phyloP scores from a whole-genome alignment of 2,329 filamentous ascomycete genomes.

The Sporothrix brunneoviolacea region DNA sequence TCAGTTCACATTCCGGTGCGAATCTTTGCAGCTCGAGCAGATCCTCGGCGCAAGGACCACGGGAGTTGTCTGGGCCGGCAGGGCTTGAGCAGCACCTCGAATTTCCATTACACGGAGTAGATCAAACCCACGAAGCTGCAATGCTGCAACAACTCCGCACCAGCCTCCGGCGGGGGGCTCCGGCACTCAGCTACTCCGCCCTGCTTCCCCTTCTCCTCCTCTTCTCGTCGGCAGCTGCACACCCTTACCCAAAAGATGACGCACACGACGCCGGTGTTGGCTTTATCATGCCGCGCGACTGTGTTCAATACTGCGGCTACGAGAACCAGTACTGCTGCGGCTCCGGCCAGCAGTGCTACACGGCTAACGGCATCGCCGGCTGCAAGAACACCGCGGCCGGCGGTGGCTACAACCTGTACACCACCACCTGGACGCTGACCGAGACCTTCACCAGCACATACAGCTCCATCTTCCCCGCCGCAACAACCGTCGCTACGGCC shows the following conservation, averaged over 20 bases:
- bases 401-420: conserved; percentile 33
- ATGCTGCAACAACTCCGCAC: conserved; percentile 6
- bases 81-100: not conserved
- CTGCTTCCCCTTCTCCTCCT: conserved; percentile 7
- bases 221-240: conserved; percentile 30
- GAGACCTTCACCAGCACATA: conserved; percentile 53
- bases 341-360: conserved; percentile 44
- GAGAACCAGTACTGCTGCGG: conserved; percentile 51
- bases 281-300: conserved; percentile 44
- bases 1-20: conserved; percentile 10
- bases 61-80: conserved; percentile 5
- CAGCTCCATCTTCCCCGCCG: conserved; percentile 42
- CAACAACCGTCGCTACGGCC: conserved; percentile 29
- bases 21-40: not conserved
- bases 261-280: conserved; percentile 43
- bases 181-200: not conserved
- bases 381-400: conserved; percentile 35
- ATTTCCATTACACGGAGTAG: too few relatives aligned
- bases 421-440: conserved; percentile 56
- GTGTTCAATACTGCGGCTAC: conserved; percentile 47
- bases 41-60: not conserved
- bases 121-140: too few relatives aligned
- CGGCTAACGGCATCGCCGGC: conserved; percentile 42
- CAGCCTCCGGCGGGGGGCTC: not conserved
- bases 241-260: conserved; percentile 45